phyloP scores from a whole-genome alignment of 345 rosid genomes.

The Barbarea vulgaris region DNA sequence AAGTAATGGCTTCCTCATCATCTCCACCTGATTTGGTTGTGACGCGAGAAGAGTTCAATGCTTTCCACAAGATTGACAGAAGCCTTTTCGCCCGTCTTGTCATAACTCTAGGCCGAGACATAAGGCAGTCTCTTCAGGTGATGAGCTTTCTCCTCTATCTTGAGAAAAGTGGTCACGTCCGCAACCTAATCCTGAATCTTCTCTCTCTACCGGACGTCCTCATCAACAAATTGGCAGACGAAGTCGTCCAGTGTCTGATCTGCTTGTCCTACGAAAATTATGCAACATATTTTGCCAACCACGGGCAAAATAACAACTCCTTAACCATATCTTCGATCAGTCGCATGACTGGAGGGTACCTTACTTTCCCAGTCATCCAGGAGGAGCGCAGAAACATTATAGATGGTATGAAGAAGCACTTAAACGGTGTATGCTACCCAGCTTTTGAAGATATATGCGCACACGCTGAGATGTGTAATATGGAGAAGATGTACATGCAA shows the following conservation, averaged over 20 bases:
- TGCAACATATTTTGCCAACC: background rate
- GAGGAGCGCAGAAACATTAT: conserved; percentile 39
- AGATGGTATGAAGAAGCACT: conserved; percentile 34
- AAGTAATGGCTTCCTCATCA: conserved; percentile 29
- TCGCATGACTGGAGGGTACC: conserved; percentile 26
- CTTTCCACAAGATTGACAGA: conserved; percentile 66
- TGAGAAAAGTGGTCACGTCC: conserved; percentile 40
- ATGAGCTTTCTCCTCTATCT: conserved; percentile 66
- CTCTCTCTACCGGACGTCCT: conserved; percentile 40
- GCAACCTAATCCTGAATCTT: conserved; percentile 38
- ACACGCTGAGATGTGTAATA: background rate
- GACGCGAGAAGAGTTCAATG: conserved; percentile 47
- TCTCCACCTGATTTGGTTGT: background rate
- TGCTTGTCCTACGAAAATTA: conserved; percentile 41
- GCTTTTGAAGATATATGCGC: conserved; percentile 53
- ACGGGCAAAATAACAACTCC: background rate
- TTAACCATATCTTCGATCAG: conserved; percentile 37
- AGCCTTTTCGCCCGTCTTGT: conserved; percentile 50
- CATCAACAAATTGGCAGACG: conserved; percentile 50
- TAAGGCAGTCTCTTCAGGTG: conserved; percentile 50
- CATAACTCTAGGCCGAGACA: conserved; percentile 48
- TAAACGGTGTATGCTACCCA: conserved; percentile 48
- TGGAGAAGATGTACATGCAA: background rate
- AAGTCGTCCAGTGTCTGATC: conserved; percentile 50
- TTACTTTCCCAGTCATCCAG: conserved; percentile 45